Percentiles rank a stretch among this genome's conserved stretches.
phyloP scores from a whole-genome alignment of 2,329 filamentous ascomycete species.

The Talaromyces pinophilus region DNA sequence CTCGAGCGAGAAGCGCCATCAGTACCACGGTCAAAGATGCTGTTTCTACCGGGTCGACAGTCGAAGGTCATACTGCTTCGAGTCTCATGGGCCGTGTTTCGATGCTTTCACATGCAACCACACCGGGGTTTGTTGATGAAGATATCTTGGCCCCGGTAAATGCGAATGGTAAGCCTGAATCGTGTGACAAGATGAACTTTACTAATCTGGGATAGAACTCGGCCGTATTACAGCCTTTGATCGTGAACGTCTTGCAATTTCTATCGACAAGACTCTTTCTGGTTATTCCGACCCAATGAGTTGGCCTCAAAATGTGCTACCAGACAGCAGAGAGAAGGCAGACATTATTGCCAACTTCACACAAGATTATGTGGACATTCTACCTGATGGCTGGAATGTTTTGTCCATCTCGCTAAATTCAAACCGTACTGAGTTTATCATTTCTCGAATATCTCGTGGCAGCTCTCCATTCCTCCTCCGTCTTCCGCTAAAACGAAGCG shows the following conservation, averaged over 20 bases:
- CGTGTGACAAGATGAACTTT: neutral
- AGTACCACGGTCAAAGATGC: slow-evolving; percentile 37
- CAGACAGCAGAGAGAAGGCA: slow-evolving; percentile 26
- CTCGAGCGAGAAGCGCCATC: slow-evolving; percentile 39
- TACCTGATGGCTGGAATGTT: slow-evolving; percentile 80
- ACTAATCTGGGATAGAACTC: slow-evolving; percentile 34
- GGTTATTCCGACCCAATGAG: slow-evolving; percentile 48
- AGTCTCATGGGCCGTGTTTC: slow-evolving; percentile 44
- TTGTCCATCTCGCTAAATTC: slow-evolving; percentile 84
- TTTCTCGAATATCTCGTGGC: slow-evolving; percentile 78
- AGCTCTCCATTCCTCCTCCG: slow-evolving; percentile 82
- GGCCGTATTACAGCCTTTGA: slow-evolving; percentile 45
- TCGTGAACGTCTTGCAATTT: slow-evolving; percentile 42
- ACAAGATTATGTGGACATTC: slow-evolving; percentile 77
- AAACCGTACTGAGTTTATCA: slow-evolving; percentile 77
- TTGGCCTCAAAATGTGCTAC: slow-evolving; percentile 50
- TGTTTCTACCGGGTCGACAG: slow-evolving; percentile 41
- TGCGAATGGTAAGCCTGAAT: slow-evolving; percentile 41
- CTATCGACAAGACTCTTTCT: slow-evolving; percentile 49
- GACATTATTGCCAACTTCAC: slow-evolving; percentile 67
- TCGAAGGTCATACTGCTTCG: slow-evolving; percentile 42
- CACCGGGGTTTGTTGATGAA: slow-evolving; percentile 30
- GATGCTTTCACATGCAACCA: slow-evolving; percentile 48
- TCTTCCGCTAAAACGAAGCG: slow-evolving; percentile 76
- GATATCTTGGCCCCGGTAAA: slow-evolving; percentile 39